Conservation (phyloP, 148 eudicot species). For the Camellia granthamiana region DNA sequence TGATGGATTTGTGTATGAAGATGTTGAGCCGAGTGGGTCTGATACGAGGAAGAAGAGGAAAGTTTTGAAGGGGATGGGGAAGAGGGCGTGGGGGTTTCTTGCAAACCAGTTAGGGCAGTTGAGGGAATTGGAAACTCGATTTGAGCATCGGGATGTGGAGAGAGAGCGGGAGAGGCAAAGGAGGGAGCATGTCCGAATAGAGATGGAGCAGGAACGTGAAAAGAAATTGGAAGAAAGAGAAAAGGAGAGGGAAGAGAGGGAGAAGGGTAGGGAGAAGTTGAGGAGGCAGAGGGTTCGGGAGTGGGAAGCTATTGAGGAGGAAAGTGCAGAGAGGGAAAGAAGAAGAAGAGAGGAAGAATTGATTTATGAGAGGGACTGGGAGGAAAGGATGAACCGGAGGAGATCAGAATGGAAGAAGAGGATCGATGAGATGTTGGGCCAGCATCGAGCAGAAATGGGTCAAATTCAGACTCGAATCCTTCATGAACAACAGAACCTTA, state of each 20-base stretch:
- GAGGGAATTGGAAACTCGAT: slow-evolving; percentile 65
- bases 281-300: slow-evolving; percentile 54
- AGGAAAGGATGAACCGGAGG: slow-evolving; percentile 63
- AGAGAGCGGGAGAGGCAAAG: slow-evolving; percentile 63
- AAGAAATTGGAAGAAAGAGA: slow-evolving; percentile 55
- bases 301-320: slow-evolving; percentile 65
- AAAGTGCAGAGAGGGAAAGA: slow-evolving; percentile 56
- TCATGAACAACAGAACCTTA: slow-evolving; percentile 81
- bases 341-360: slow-evolving; percentile 57
- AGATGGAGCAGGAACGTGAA: slow-evolving; percentile 53
- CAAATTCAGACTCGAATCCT: slow-evolving; percentile 73
- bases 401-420: slow-evolving; percentile 76
- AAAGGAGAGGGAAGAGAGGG: slow-evolving; percentile 48
- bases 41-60: slow-evolving; percentile 71
- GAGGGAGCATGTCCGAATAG: slow-evolving; percentile 43
- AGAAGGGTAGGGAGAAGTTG: slow-evolving; percentile 45
- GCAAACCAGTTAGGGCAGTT: slow-evolving; percentile 57
- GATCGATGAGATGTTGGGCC: slow-evolving; percentile 65
- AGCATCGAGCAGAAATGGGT: slow-evolving; percentile 73
- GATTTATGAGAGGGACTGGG: slow-evolving; percentile 64
- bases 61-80: slow-evolving; percentile 54
- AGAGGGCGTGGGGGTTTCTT: slow-evolving; percentile 62
- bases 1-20: slow-evolving; percentile 69
- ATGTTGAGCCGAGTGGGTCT: slow-evolving; percentile 57
- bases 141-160: slow-evolving; percentile 67